Base-by-base conservation (phyloP, 2,329 filamentous ascomycete species). In the Nigrospora oryzae region DNA sequence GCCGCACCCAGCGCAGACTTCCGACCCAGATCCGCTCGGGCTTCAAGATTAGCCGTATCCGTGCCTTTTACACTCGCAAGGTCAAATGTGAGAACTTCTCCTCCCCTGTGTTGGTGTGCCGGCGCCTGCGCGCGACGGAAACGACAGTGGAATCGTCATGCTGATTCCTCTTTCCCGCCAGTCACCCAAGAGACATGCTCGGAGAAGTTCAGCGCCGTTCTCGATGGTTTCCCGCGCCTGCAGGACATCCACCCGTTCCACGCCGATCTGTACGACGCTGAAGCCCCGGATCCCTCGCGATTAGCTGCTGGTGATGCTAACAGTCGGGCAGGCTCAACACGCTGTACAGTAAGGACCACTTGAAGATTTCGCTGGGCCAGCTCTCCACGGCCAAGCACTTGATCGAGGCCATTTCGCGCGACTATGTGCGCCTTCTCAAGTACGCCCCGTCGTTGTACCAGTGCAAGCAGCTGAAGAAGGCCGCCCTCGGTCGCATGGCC, bases 401-500 rank as follows among this genome's bases (percentile, higher is more conserved):
- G 53, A 94, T 98, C 46, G 93, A 98, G 76, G 94, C 90, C 44
- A 93, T 98, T 51, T 86, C 88, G 49, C 81, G 93, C 62, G 93
- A 98, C 66, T 98, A 98, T 62, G 89, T 98, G 51, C 88, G 93
- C 53, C 79, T 98, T 38, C 79, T 95, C 65, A 94, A 95, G 76
- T 97, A 98, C 71, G 90, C 89, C 45, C 90, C 95, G 73, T 94
- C 84, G 59, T 78, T 98, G 52, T 98, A 91, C 74, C 93, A 98
- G 73, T 97, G 91, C 79, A 98, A 98, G 73, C 90, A 97, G 74
- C 81, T 98, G 59, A 98, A 98, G 81, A 80, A 87, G 52, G 93
- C 94, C 42, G 94, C 86, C 10, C 80, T 98, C 43, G 93, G 93
- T 74, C 89, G 93, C 63, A 97, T 98, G 93, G 93, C 91, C 52